These are phyloP conservation scores for Trypanosomatidae sp. DNA, from an alignment of 208 protist species.

Conservation along the genomic window DNA sequence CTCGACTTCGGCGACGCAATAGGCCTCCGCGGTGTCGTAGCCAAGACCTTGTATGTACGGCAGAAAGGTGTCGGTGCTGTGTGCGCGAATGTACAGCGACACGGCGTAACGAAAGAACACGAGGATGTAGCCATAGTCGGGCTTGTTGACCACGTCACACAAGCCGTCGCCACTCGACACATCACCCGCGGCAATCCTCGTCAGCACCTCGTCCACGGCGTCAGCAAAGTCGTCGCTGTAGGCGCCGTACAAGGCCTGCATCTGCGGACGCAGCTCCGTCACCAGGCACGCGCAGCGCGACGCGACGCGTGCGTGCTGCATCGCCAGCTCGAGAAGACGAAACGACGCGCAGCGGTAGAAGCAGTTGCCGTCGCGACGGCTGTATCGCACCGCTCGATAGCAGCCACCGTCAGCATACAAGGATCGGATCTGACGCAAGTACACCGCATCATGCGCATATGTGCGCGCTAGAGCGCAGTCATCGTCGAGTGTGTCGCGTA, in stretches of 20 bases:
- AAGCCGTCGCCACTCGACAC: conserved; percentile 8
- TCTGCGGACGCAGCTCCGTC: conserved; percentile 3
- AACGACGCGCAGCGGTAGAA: conserved; percentile 75
- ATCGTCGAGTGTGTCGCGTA: conserved; percentile 12
- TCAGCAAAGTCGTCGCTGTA: conserved; percentile 72
- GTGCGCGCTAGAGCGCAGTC: conserved; percentile 16
- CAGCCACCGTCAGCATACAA: conserved; percentile 11
- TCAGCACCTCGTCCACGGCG: conserved; percentile 14
- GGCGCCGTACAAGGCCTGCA: conserved; percentile 37
- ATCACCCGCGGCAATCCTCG: conserved; percentile 10
- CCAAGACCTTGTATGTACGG: conserved; percentile 61
- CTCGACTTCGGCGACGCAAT: conserved; percentile 66
- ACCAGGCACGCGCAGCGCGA: conserved; percentile 6
- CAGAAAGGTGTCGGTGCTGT: conserved; percentile 38
- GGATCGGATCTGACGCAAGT: conserved; percentile 25
- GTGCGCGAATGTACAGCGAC: conserved; percentile 45
- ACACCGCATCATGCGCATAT: conserved; percentile 18
- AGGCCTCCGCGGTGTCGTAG: conserved; percentile 37
- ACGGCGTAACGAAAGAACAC: conserved; percentile 60
- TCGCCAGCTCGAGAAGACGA: conserved; percentile 23
- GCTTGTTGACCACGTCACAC: conserved; percentile 9
- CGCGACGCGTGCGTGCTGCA: conserved; percentile 8
- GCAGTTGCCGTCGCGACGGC: conserved; percentile 75
- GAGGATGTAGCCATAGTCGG: conserved; percentile 37
- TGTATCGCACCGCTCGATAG: conserved; percentile 32